These are phyloP conservation scores for Cystoderma amianthinum DNA, from an alignment of 768 basidiomycete species.

Conservation along the genomic window DNA sequence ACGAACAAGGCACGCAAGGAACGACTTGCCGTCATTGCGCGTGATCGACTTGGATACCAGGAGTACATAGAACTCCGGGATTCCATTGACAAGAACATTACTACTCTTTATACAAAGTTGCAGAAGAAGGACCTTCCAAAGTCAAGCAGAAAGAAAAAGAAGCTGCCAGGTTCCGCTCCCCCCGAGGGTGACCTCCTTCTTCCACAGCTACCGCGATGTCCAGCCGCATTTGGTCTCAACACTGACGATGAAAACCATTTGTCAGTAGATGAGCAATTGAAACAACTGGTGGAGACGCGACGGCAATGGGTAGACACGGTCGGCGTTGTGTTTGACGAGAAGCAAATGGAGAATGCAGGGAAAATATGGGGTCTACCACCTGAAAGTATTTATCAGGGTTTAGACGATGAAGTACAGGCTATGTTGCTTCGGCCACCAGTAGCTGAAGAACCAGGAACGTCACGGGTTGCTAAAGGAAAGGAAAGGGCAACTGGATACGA, in stretches of 20 bases:
- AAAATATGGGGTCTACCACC: constrained; percentile 74
- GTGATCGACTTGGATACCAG: constrained; percentile 84
- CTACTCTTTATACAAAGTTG: constrained; percentile 65
- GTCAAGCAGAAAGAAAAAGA: constrained; percentile 75
- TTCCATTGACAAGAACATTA: constrained; percentile 81
- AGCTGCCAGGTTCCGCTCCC: constrained; percentile 19
- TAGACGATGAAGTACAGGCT: constrained; percentile 56
- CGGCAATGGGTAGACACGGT: constrained; percentile 74
- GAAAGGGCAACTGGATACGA: constrained; percentile 12
- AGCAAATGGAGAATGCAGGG: constrained; percentile 59
- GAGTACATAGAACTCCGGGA: constrained; percentile 87
- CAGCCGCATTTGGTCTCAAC: constrained; percentile 63
- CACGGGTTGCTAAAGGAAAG: constrained; percentile 10
- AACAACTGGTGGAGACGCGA: constrained; percentile 68
- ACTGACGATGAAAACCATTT: constrained; percentile 62
- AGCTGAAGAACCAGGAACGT: constrained; percentile 8
- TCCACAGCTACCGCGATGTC: constrained; percentile 49
- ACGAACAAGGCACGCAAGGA: constrained; percentile 80
- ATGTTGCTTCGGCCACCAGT: constrained; percentile 22
- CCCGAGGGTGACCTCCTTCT: constrained; percentile 14
- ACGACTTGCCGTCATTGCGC: constrained; percentile 68
- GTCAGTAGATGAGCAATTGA: constrained; percentile 60
- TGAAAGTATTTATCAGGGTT: constrained; percentile 68
- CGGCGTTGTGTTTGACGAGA: constrained; percentile 68
- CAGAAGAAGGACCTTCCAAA: constrained; percentile 80